Base-by-base conservation (phyloP, 2,329 filamentous ascomycete genomes). In the Scolecobasidium constrictum region DNA sequence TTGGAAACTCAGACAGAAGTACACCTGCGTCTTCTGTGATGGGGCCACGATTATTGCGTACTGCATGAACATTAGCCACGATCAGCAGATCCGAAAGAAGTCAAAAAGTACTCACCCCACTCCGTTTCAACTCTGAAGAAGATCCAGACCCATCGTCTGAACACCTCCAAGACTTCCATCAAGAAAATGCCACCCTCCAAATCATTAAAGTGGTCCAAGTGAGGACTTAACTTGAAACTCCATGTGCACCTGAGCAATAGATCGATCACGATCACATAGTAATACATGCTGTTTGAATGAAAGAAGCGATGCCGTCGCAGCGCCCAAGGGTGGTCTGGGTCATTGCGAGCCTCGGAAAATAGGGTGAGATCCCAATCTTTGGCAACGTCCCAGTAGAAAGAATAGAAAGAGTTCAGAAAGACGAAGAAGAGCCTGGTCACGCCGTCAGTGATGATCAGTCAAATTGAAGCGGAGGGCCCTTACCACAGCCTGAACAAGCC, bases 341-440 rank as follows among this genome's bases (percentile, higher is more conserved):
- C 69, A 48, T 81, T 75, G 48, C 76, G 69, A 28, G 63, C 64
- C 12, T 66, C 59, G 2, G 81, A 76, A 56, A 96, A 84, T 12
- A 96, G 71, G 0, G 83, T 85, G 48, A 98, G 71, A 57, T 96
- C 92, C 92, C 92, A 98, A 68, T 98, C 92, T 66, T 88, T 92
- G 43, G 86, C 74, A 21, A 96, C 79, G 55, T 98, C 92, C 92
- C 92, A 98, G 70, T 92, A 98, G 67, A 96, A 96, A n/a, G 83
- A 87, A 65, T 94, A 98, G 35, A 83, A 69, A 12, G 86, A 93
- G 61, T 98, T 95, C 53, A 92, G 57, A 23, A 86, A 67, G 21
- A 86, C 83, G 35, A 82, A 82, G 26, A 73, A 63, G 21, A 93
- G 67, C 80, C 86, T 92, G 38, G 67, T 65, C 15, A 9, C 13